Base-by-base conservation (phyloP, 306 rosid species). In the Comarum palustre region DNA sequence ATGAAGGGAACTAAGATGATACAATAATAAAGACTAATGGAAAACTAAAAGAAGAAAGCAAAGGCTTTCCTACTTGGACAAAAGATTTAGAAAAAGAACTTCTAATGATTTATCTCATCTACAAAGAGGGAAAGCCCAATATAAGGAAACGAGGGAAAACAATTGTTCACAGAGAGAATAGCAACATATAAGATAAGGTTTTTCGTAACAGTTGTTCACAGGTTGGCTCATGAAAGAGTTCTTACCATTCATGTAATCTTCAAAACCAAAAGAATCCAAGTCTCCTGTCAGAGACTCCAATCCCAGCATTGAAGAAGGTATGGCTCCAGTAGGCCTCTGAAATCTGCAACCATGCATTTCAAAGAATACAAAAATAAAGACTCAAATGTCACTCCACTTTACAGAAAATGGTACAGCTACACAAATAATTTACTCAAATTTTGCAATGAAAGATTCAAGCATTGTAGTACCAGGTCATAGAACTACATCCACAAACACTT, bases 191-290 rank as follows among this genome's bases (percentile, higher is more conserved):
- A 29, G 39, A 29, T 12, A 12, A 10, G 38, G 19, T 13, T 58
- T 13, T 58, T n/a, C 24, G 0, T 58, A 27, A 8, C 13, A 1
- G 8, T 27, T 58, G 64, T 58, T 27, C 64, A 25, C 4, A 54
- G 2, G 27, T 48, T 19, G 43, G 68, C 51, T 22, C 8, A 64
- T 51, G 52, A 17, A 62, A 72, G 69, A 60, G 27, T 43, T 70
- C 62, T 88, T 81, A 90, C 97, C 97, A 72, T 87, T 92, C 29
- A 92, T 85, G 79, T 82, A 92, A 79, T 92, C 97, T 77, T 84
- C 96, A 74, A 88, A 86, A 74, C 91, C 89, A 65, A 92, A 87
- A 80, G 82, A 82, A 74, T 86, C 89, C 71, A 92, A 79, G 63
- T 75, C 81, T 82, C 97, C 97, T 0, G 90, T 87, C 45, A 87